Evolutionary conservation across 352 stramenopile species (phyloP).

Genomic region (Phytophthora crassamura): DNA sequence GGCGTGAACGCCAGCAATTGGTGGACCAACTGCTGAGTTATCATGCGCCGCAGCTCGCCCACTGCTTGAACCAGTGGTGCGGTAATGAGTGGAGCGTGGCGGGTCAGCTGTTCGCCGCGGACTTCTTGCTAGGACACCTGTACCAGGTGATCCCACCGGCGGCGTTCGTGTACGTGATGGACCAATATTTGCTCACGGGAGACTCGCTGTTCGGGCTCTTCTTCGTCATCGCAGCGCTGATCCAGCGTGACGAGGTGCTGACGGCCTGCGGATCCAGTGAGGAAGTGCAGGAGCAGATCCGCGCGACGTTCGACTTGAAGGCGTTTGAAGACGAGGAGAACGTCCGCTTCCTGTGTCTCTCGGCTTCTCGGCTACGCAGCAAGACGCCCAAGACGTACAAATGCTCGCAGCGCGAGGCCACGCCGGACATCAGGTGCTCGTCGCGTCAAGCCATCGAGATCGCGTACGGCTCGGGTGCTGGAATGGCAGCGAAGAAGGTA

Average conservation of each 20-base stretch:
- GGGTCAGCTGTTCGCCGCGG: constrained; percentile 53
- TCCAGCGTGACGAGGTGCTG: constrained; percentile 53
- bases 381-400: constrained; percentile 76
- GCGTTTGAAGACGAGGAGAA: constrained; percentile 47
- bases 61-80: constrained; percentile 79
- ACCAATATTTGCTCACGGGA: constrained; percentile 78
- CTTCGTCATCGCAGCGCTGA: constrained; percentile 64
- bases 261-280: constrained; percentile 37
- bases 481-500: constrained; percentile 28
- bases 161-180: constrained; percentile 77
- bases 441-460: constrained; percentile 67
- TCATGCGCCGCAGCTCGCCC: constrained; percentile 69
- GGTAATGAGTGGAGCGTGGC: constrained; percentile 71
- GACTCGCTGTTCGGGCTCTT: constrained; percentile 80
- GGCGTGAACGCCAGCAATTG: constrained; percentile 64
- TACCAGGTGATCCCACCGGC: constrained; percentile 68
- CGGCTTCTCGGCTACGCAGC: constrained; percentile 61
- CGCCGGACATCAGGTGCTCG: constrained; percentile 45
- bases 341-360: constrained; percentile 67
- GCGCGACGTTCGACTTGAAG: constrained; percentile 38
- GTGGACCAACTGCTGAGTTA: constrained; percentile 79
- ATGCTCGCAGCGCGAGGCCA: constrained; percentile 54
- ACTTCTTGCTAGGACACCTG: constrained; percentile 72
- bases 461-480: constrained; percentile 50
- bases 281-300: constrained; percentile 52